Evolutionary conservation across 352 stramenopile genomes (phyloP).

Genomic region (Phytophthora cryptogea): DNA sequence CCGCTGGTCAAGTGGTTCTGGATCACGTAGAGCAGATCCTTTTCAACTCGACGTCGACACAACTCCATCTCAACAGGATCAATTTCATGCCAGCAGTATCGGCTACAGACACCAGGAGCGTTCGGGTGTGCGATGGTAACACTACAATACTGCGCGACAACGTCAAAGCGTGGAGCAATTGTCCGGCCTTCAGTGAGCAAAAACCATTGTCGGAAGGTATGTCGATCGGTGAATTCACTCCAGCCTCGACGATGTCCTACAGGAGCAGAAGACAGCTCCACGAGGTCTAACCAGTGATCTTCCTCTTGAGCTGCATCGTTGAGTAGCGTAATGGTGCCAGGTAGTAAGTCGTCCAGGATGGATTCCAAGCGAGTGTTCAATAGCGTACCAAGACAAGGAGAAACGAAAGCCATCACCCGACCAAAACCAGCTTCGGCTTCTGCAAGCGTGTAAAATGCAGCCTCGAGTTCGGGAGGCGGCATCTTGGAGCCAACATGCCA

Average conservation of each 20-base stretch:
- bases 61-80: constrained; percentile 39
- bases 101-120: constrained; percentile 53
- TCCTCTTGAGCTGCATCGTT: constrained; percentile 41
- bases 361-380: constrained; percentile 44
- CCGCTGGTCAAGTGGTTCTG: constrained; percentile 43
- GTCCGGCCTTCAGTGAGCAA: constrained; percentile 16
- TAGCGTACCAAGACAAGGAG: constrained; percentile 36
- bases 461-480: constrained; percentile 38
- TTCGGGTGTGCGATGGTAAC: constrained; percentile 62
- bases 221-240: constrained; percentile 37
- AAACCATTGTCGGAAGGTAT: constrained; percentile 59
- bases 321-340: constrained; percentile 56
- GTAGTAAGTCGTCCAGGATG: constrained; percentile 52
- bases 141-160: constrained; percentile 52
- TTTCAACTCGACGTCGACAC: constrained; percentile 49
- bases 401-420: constrained; percentile 25
- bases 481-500: constrained; percentile 64
- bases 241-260: constrained; percentile 58
- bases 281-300: constrained; percentile 40
- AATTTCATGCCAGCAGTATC: constrained; percentile 68
- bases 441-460: constrained; percentile 14
- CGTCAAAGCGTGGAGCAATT: constrained; percentile 48
- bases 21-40: constrained; percentile 61
- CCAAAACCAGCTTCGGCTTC: constrained; percentile 15
- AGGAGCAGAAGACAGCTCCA: constrained; percentile 35